phyloP scores from a whole-genome alignment of 2,329 filamentous ascomycete genomes.

The Pseudogymnoascus sp. region DNA sequence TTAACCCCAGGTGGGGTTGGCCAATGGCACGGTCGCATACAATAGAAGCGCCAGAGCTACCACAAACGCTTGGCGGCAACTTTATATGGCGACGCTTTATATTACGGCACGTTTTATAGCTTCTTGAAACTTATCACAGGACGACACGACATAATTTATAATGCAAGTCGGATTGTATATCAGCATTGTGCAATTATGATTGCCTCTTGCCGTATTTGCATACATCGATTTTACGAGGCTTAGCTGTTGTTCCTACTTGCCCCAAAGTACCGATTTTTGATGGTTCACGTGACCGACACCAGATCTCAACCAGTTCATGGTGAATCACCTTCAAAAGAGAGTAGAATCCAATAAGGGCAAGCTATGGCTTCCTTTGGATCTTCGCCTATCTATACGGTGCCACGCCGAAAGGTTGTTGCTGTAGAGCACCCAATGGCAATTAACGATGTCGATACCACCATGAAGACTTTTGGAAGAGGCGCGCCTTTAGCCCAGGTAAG shows the following conservation, averaged over 20 bases:
- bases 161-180: not conserved
- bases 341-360: not conserved
- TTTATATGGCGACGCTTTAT: slow-evolving; percentile 1
- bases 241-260: not conserved
- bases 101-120: slow-evolving; percentile 1
- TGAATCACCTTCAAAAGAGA: not conserved
- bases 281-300: not conserved
- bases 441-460: slow-evolving; percentile 55
- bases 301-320: not conserved
- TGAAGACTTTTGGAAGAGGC: slow-evolving; percentile 49
- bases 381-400: slow-evolving; percentile 43
- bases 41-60: slow-evolving; percentile 1
- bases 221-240: not conserved
- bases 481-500: slow-evolving; percentile 26
- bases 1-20: slow-evolving; percentile 8
- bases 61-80: slow-evolving; percentile 2
- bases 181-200: not conserved
- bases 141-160: slow-evolving; percentile 5
- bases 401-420: slow-evolving; percentile 45
- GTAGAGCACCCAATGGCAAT: slow-evolving; percentile 63
- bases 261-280: not conserved
- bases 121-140: not conserved
- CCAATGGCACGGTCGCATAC: slow-evolving; percentile 7
- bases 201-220: not conserved
- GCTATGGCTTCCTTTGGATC: not conserved